Base-by-base conservation (phyloP, 441 rosid genomes). In the Melastoma candidum region DNA sequence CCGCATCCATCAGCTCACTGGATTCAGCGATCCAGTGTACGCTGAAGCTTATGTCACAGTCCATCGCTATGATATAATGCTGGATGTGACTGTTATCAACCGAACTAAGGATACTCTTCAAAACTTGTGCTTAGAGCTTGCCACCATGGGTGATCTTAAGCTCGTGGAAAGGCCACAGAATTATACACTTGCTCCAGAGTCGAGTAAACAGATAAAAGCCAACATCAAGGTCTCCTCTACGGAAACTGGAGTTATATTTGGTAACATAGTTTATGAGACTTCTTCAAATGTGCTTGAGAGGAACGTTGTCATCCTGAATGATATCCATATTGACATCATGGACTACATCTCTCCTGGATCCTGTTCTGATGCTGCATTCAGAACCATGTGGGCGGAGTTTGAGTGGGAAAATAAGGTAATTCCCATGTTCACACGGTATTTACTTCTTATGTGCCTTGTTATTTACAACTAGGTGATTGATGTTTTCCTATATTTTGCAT, bases 311-410 rank as follows among this genome's bases (percentile, higher is more conserved):
- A 93, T 89, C 50, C 95, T 89, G 25, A 85, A 89, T 64, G 95
- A 89, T 72, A 89, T 89, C 63, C 97, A 85, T 53, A 85, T 89
- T n/a, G 97, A 85, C 68, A 89, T 89, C 63, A 89, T 89, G 95
- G 97, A 89, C 72, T 89, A 89, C 47, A 89, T 89, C 26, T 89
- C 97, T 67, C 95, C 97, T 27, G 93, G 95, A 1, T 77, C 69
- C 63, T 89, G 97, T 58, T 63, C 88, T 13, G 97, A 85, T 54
- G 75, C 84, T 54, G 87, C 95, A 44, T 89, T 89, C 63, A 79
- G 94, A 64, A 72, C 88, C 17, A 90, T 90, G 97, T 89, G 97
- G 97, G 95, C 94, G n/a, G 95, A 90, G 65, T 90, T 90, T 63
- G 97, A 90, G 75, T 90, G 97, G 97, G 97, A 90, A 74, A 90